A percentile compares a stretch with the other conserved stretches of the same genome.
Evolutionary conservation across 139 green algal species (phyloP).

Genomic region (Gonium pectorale): DNA sequence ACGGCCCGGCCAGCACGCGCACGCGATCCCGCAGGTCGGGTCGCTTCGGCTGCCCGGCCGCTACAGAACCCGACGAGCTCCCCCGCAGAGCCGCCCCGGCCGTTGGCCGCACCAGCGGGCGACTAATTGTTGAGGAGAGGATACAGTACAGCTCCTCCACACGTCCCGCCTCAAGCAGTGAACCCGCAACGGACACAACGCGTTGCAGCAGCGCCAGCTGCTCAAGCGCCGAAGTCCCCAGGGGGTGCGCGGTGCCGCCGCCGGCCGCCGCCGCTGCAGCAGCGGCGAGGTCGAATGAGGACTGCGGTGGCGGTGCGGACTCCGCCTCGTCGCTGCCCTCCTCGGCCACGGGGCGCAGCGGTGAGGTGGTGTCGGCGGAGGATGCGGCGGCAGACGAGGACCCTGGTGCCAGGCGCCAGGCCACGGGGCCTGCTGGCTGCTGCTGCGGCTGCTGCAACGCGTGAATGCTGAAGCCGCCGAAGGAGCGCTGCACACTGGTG

Average conservation of each 20-base stretch:
- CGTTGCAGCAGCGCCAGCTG: conserved; percentile 31
- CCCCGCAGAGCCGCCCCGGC: not conserved
- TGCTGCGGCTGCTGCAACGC: too few species aligned
- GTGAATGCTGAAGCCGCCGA: conserved; percentile 21
- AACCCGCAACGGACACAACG: conserved; percentile 12
- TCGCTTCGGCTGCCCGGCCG: not conserved
- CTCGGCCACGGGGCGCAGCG: not conserved
- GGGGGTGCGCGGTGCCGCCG: not conserved
- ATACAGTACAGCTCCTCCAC: not conserved
- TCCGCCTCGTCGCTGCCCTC: not conserved
- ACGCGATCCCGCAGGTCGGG: not conserved
- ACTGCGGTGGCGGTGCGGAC: not conserved
- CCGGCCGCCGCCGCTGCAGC: not conserved
- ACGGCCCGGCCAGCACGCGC: conserved; percentile 4
- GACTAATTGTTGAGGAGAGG: conserved; percentile 16
- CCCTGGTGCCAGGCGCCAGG: not conserved
- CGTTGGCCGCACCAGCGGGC: not conserved
- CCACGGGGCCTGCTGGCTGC: conserved; percentile 4
- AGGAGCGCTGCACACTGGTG: not conserved
- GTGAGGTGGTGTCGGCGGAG: not conserved
- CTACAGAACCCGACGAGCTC: not conserved
- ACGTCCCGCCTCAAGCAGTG: not conserved
- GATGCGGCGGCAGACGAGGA: not conserved
- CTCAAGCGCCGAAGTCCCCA: not conserved
- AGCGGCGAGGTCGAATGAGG: not conserved